Evolutionary conservation across 768 basidiomycete species (phyloP), one percentile per base, ranked within the genome.

Genomic region (Boletales sp.): DNA sequence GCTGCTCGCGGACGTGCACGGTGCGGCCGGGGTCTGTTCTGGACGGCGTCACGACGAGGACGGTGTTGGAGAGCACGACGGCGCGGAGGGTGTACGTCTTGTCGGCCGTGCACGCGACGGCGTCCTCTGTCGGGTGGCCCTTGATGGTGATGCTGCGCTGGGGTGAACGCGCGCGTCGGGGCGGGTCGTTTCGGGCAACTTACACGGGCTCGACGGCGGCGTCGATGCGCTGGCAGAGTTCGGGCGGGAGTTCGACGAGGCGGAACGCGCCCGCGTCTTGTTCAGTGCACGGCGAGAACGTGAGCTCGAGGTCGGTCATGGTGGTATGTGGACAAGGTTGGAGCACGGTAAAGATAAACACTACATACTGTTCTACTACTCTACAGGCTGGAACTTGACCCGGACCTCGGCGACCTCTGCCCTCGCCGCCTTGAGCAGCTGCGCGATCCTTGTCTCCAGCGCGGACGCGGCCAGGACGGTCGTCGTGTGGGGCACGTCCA

Each of bases 21-120:
- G 71, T 68, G 40, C 78, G 73, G 17, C 70, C 63, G 2, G 64
- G 56, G 39, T 63, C 55, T 4, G 59, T 56, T 35, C 70, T 63
- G 2, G 74, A 70, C 15, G 82, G 72, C 3, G 83, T 83, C 52
- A 88, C 74, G 39, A 97, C 79, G 12, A 94, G 73, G 32, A 94
- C 70, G 0, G 92, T 86, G 67, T 98, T 98, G 15, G 94, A 96
- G 41, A 96, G 73, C 9, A 78, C 77, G n/a, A 98, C 85, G 0
- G 93, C 87, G 48, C 94, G 84, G 25, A 98, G 71, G 2, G 79
- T 62, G 63, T 87, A 99, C 0, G 95, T 98, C 63, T 80, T 83
- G 50, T 84, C 76, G 0, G 74, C 58, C 0, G 94, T 95, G 66
- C 95, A 97, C 9, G 95, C 71, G 0, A 96, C 93, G 0, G 94